These are phyloP conservation scores for Thelonectria blattea DNA, from an alignment of 2,329 filamentous ascomycete genomes.

Conservation along the genomic window DNA sequence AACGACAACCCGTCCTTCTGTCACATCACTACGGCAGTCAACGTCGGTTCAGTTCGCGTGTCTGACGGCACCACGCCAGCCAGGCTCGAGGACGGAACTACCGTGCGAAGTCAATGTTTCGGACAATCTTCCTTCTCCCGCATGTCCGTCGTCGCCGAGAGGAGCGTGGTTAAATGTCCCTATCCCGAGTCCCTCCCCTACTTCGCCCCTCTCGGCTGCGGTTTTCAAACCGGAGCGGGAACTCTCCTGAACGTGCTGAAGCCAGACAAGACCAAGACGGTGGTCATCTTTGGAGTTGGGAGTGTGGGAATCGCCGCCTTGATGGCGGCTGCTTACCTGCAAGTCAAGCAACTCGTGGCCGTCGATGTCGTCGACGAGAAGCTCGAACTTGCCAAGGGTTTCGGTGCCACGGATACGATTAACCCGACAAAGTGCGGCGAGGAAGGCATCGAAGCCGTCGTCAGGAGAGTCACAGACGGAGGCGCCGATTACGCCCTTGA, in stretches of 20 bases:
- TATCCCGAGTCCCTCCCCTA: slow-evolving; percentile 17
- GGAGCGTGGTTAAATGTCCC: slow-evolving; percentile 21
- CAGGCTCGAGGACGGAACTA: slow-evolving; percentile 8
- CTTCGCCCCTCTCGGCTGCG: slow-evolving; percentile 20
- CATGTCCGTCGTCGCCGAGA: slow-evolving; percentile 19
- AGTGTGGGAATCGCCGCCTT: slow-evolving; percentile 20
- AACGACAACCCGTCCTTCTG: slow-evolving; percentile 18
- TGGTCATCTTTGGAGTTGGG: slow-evolving; percentile 19
- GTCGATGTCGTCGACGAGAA: slow-evolving; percentile 9
- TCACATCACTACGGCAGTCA: slow-evolving; percentile 18
- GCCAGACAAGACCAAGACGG: slow-evolving; percentile 8
- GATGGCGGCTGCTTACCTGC: slow-evolving; percentile 17
- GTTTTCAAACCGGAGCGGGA: slow-evolving; percentile 22
- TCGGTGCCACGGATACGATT: slow-evolving; percentile 6
- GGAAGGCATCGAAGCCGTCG: neutral
- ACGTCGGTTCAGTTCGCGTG: slow-evolving; percentile 17
- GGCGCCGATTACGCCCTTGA: slow-evolving; percentile 17
- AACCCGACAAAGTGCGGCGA: neutral
- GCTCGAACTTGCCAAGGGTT: slow-evolving; percentile 2
- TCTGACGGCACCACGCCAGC: slow-evolving; percentile 20
- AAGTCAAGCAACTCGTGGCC: slow-evolving; percentile 5
- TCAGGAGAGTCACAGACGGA: neutral
- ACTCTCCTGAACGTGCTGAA: slow-evolving; percentile 19
- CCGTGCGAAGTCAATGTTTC: slow-evolving; percentile 20
- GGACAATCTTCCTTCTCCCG: slow-evolving; percentile 21